Percentiles rank a stretch among this genome's conserved stretches.
Evolutionary conservation across 148 eudicot genomes (phyloP).

Genomic region (Rhododendron simsii): DNA sequence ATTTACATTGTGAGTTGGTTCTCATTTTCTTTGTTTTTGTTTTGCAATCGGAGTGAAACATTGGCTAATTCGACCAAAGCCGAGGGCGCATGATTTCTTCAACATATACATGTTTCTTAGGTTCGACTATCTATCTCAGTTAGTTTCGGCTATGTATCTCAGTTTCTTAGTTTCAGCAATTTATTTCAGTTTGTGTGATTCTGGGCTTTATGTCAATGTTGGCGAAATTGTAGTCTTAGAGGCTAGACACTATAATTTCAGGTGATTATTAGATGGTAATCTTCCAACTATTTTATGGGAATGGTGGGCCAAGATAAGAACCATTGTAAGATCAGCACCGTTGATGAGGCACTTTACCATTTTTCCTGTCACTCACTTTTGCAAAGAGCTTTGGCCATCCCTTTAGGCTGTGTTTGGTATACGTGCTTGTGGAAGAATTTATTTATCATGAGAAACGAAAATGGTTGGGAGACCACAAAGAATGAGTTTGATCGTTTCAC

Average conservation of each 20-base stretch:
- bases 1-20: neutral
- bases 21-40: neutral
- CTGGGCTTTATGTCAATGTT: neutral
- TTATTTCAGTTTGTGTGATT: neutral
- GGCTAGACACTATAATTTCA: neutral
- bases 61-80: slow-evolving; percentile 4
- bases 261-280: neutral
- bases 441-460: neutral
- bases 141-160: neutral
- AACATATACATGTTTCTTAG: neutral
- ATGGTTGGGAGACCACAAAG: neutral
- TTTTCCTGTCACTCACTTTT: neutral
- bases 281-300: neutral
- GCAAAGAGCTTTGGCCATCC: neutral
- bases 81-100: neutral
- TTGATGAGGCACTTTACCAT: neutral
- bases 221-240: neutral
- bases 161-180: neutral
- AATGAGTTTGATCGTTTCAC: neutral
- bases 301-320: neutral
- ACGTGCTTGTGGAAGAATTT: neutral
- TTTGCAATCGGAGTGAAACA: neutral
- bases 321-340: neutral
- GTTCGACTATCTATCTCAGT: neutral
- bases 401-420: neutral